Conservation (phyloP, 192 early-diverging fungal species). For the Coemansia sp. region DNA sequence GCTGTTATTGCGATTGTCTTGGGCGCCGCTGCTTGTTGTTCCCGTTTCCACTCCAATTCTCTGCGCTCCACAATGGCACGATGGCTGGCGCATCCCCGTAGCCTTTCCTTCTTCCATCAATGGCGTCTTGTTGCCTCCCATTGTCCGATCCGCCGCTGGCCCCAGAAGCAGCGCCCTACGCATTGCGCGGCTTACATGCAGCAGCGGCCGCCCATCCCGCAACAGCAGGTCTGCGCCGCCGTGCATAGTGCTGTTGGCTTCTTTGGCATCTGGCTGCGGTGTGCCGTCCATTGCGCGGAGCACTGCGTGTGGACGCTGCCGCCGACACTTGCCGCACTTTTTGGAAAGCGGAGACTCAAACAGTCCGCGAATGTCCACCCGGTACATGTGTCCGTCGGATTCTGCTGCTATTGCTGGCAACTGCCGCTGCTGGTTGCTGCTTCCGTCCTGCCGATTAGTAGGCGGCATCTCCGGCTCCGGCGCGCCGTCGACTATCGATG, state of each 20-base stretch:
- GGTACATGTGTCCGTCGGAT: background rate
- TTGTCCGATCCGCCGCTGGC: background rate
- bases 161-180: background rate
- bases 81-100: slow-evolving; percentile 5
- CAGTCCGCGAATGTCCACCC: slow-evolving; percentile 14
- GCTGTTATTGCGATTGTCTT: too few relatives aligned
- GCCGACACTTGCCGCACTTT: background rate
- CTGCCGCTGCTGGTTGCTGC: background rate
- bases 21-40: background rate
- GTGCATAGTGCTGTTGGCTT: background rate
- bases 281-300: background rate
- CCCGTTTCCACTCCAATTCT: too few relatives aligned
- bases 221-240: slow-evolving; percentile 2
- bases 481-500: background rate
- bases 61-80: background rate
- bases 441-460: background rate
- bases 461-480: background rate
- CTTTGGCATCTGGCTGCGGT: background rate
- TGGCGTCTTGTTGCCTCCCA: background rate
- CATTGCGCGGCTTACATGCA: slow-evolving; percentile 1
- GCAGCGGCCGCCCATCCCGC: background rate
- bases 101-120: background rate
- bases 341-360: slow-evolving; percentile 4
- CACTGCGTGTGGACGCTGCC: background rate
- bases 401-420: background rate